Evolutionary conservation across 169 alveolate species (phyloP), one percentile per base, ranked within the genome.

Genomic region (Amoebophrya sp.): DNA sequence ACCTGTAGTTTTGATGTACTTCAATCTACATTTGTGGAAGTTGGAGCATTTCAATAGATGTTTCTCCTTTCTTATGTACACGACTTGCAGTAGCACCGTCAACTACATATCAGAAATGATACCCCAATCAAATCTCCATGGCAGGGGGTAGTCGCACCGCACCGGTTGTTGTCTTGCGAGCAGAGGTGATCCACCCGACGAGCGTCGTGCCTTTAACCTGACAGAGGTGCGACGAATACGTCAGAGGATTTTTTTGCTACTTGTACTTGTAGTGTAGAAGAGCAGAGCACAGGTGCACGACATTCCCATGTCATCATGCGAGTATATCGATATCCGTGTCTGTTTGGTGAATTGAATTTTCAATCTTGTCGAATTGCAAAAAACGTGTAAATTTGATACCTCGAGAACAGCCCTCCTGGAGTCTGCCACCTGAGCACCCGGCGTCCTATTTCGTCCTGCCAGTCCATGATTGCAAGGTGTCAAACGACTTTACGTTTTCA

Each of bases 71-170:
- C n/a, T n/a, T n/a, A n/a, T n/a, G n/a, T n/a, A n/a, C n/a, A n/a
- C n/a, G n/a, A n/a, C n/a, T n/a, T n/a, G n/a, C n/a, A n/a, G n/a
- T n/a, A n/a, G n/a, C n/a, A n/a, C n/a, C n/a, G n/a, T n/a, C n/a
- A n/a, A n/a, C n/a, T n/a, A n/a, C n/a, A n/a, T n/a, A n/a, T n/a
- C n/a, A n/a, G n/a, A n/a, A n/a, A n/a, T n/a, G 18, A 25, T 66
- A 66, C 83, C 83, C 83, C 83, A 66, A 66, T 66, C 83, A 25
- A 66, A 66, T 7, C 83, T 7, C 83, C 83, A 66, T 25, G 83
- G 83, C 35, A 66, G 83, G 7, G 83, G 83, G 35, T 66, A 66
- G 18, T 66, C 83, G 83, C 83, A 66, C 32, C 83, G 83, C 7
- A 66, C 83, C 35, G 83, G 35, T 25, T 18, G 35, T 25, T 3